A percentile compares a stretch with the other conserved stretches of the same genome.
Conservation (phyloP, 2,329 filamentous ascomycete species). For the Colletotrichum musicola region DNA sequence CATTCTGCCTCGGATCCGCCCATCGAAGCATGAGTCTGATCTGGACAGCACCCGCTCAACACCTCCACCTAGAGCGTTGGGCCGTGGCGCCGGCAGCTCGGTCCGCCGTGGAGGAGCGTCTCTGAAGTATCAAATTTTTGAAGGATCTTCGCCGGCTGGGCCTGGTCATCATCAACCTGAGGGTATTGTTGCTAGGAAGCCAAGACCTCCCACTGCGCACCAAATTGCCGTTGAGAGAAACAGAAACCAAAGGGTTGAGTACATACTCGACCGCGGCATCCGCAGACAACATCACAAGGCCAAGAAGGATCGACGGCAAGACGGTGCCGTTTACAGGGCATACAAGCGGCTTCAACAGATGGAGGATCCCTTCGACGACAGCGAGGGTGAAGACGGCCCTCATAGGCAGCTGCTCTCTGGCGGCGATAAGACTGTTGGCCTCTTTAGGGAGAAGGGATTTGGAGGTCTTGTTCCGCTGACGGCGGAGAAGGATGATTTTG, state of each 20-base stretch:
- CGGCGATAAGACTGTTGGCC: conserved; percentile 47
- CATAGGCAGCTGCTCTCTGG: conserved; percentile 48
- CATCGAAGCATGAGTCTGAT: conserved; percentile 70
- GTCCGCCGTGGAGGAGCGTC: conserved; percentile 57
- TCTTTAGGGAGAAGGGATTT: conserved; percentile 69
- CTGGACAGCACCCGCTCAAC: conserved; percentile 60
- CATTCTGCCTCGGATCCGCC: conserved; percentile 72
- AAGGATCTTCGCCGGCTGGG: conserved; percentile 71
- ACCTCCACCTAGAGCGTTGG: conserved; percentile 53
- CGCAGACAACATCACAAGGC: conserved; percentile 74
- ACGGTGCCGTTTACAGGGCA: conserved; percentile 76
- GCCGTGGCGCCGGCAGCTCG: conserved; percentile 43
- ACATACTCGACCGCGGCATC: conserved; percentile 82
- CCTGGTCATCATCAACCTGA: conserved; percentile 66
- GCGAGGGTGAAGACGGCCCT: conserved; percentile 67
- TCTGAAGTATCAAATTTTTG: conserved; percentile 71
- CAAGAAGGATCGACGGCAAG: conserved; percentile 70
- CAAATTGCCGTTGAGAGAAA: conserved; percentile 86
- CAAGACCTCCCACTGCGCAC: conserved; percentile 82
- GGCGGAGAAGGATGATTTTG: conserved; percentile 78
- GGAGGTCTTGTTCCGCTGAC: conserved; percentile 74
- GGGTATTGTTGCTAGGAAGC: conserved; percentile 70
- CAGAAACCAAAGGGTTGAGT: conserved; percentile 82
- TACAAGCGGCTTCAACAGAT: conserved; percentile 72
- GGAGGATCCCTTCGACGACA: conserved; percentile 70